These are phyloP conservation scores for Aspergillus pseudotamarii DNA, from an alignment of 2,329 filamentous ascomycete species.

Conservation along the genomic window DNA sequence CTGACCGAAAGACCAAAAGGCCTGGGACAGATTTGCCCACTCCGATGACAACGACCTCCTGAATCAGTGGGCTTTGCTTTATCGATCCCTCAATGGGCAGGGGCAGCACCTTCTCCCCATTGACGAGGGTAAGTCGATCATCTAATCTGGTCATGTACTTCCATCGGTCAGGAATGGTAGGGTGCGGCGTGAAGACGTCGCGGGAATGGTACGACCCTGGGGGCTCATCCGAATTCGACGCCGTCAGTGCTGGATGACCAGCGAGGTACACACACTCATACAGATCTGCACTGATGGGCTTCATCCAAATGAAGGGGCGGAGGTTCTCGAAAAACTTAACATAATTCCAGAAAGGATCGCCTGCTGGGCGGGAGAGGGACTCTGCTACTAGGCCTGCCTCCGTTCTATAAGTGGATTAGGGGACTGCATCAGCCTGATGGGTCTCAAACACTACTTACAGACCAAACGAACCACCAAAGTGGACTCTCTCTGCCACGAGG, in stretches of 20 bases:
- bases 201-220: slow-evolving; percentile 37
- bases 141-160: slow-evolving; percentile 38
- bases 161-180: slow-evolving; percentile 33
- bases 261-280: slow-evolving; percentile 37
- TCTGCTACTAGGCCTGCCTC: slow-evolving; percentile 49
- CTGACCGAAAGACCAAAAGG: slow-evolving; percentile 31
- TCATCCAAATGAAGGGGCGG: slow-evolving; percentile 42
- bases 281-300: slow-evolving; percentile 29
- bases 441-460: slow-evolving; percentile 34
- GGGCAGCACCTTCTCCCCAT: slow-evolving; percentile 39
- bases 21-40: slow-evolving; percentile 30
- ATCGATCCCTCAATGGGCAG: slow-evolving; percentile 36
- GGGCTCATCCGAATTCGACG: slow-evolving; percentile 36
- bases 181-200: slow-evolving; percentile 37
- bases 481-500: slow-evolving; percentile 41
- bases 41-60: slow-evolving; percentile 37
- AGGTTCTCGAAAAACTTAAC: slow-evolving; percentile 44
- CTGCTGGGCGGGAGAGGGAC: slow-evolving; percentile 42
- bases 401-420: slow-evolving; percentile 35
- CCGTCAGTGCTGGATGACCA: slow-evolving; percentile 35
- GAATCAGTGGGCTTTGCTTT: slow-evolving; percentile 33
- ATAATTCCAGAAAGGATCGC: slow-evolving; percentile 48
- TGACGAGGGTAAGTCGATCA: slow-evolving; percentile 36
- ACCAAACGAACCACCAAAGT: slow-evolving; percentile 45
- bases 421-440: background rate